Evolutionary conservation across 2,329 filamentous ascomycete genomes (phyloP).

Genomic region (Ampelomyces quisqualis): DNA sequence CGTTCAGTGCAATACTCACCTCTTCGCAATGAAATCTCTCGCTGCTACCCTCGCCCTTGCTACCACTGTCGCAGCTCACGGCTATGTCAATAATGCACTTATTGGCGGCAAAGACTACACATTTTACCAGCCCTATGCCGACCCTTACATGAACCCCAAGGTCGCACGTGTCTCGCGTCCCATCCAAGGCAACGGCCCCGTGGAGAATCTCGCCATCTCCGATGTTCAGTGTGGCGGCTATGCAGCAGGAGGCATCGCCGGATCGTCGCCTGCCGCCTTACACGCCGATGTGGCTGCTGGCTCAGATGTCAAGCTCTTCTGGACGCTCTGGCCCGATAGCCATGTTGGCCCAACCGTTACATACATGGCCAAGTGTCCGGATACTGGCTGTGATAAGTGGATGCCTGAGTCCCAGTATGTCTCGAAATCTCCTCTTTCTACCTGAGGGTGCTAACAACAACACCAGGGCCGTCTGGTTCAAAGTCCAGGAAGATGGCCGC

Average conservation of each 20-base stretch:
- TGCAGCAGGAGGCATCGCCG: slow-evolving; percentile 50
- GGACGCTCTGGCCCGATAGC: slow-evolving; percentile 55
- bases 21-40: slow-evolving; percentile 38
- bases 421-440: slow-evolving; percentile 29
- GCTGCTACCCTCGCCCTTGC: slow-evolving; percentile 29
- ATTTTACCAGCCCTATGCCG: slow-evolving; percentile 41
- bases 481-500: slow-evolving; percentile 55
- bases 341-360: slow-evolving; percentile 59
- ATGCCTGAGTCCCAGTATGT: slow-evolving; percentile 48
- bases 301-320: slow-evolving; percentile 55
- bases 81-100: slow-evolving; percentile 41
- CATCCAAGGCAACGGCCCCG: slow-evolving; percentile 60
- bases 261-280: slow-evolving; percentile 56
- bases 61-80: slow-evolving; percentile 36
- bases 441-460: slow-evolving; percentile 6
- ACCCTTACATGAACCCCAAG: slow-evolving; percentile 36
- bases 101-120: slow-evolving; percentile 35
- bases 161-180: slow-evolving; percentile 59
- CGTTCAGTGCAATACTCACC: too few relatives aligned
- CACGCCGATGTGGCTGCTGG: slow-evolving; percentile 58
- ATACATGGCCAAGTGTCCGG: slow-evolving; percentile 62
- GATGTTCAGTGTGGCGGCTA: slow-evolving; percentile 61
- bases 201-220: slow-evolving; percentile 54
- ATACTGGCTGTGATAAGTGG: slow-evolving; percentile 53
- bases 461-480: slow-evolving; percentile 56